Percentiles rank a stretch among this genome's conserved stretches.
Conservation (phyloP, 2,329 filamentous ascomycete genomes). For the Trichocomaceae sp. region DNA sequence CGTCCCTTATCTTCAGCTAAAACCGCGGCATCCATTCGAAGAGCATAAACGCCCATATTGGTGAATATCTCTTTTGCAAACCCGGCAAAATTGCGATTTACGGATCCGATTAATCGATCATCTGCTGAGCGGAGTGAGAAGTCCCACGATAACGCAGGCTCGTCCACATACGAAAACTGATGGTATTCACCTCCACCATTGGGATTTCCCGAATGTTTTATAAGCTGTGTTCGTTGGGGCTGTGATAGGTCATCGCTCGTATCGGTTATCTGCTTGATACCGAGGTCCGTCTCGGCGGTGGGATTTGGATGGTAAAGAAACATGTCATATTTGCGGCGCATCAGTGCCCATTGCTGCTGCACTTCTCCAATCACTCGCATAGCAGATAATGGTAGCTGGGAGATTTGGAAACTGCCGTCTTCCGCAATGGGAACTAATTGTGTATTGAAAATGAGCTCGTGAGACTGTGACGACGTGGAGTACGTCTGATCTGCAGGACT, state of each 20-base stretch:
- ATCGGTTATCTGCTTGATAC: constrained; percentile 36
- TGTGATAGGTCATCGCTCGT: constrained; percentile 44
- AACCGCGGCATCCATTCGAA: constrained; percentile 57
- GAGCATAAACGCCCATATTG: constrained; percentile 58
- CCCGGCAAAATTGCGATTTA: constrained; percentile 58
- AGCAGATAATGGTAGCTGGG: constrained; percentile 46
- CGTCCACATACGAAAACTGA: constrained; percentile 58
- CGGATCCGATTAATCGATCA: constrained; percentile 49
- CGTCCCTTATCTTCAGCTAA: constrained; percentile 33
- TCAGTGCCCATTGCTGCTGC: constrained; percentile 57
- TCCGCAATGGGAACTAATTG: constrained; percentile 36
- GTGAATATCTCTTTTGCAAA: constrained; percentile 60
- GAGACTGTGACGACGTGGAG: constrained; percentile 32
- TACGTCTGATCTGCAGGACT: constrained; percentile 27
- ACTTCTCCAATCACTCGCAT: constrained; percentile 60
- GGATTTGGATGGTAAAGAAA: constrained; percentile 51
- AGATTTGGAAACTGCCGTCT: constrained; percentile 46
- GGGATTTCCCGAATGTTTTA: constrained; percentile 20
- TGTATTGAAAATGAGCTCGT: constrained; percentile 40
- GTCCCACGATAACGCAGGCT: constrained; percentile 59
- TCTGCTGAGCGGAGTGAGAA: constrained; percentile 52
- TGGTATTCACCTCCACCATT: constrained; percentile 41
- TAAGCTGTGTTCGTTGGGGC: constrained; percentile 41
- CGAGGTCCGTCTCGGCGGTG: constrained; percentile 28
- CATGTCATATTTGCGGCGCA: constrained; percentile 59